Evolutionary conservation across 2,329 filamentous ascomycete species (phyloP), one percentile per base, ranked within the genome.

Genomic region (Didymosphaeria variabile): DNA sequence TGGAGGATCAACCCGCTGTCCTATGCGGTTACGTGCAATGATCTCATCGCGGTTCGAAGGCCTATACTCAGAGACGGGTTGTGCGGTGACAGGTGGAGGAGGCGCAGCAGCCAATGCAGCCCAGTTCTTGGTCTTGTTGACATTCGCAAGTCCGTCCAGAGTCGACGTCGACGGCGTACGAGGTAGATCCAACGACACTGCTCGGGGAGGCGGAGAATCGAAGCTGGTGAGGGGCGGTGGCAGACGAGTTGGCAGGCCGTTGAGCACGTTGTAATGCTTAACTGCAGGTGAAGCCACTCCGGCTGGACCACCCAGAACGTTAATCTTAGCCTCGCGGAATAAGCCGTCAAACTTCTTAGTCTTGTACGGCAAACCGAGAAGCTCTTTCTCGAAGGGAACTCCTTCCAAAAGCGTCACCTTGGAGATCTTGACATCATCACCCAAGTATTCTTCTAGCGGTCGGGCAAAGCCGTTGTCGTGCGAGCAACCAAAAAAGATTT

Each of bases 401-500:
- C 86, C 85, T 70, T 88, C 85, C 36, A 89, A 75, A 21, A 89
- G 76, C 8, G 85, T 84, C 42, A 89, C 80, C 51, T 84, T 82
- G 23, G 79, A 76, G 9, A 79, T 71, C 46, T 80, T 75, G 19
- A 77, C 66, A 57, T 86, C 8, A 15, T 55, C 82, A 59, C 78
- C 76, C 51, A 80, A 71, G 54, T 81, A 81, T 36, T 85, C 80
- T 68, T 86, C 82, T 12, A 89, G 76, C 38, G 84, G 75, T 12
- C 80, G 79, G 26, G 82, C 82, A 71, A 87, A 88, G 23, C 83
- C 81, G 58, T 82, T 83, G 73, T 86, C 84, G 60, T 86, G 83
- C 15, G 84, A 85, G 72, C 86, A 87, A 9, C 86, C 87, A 38
- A 89, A 79, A 52, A 88, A 78, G 55, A 89, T 83, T 58, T 87